Percentiles rank a stretch among this genome's conserved stretches.
Conservation (phyloP, 140 eudicot genomes). For the Flaveria floridana region DNA sequence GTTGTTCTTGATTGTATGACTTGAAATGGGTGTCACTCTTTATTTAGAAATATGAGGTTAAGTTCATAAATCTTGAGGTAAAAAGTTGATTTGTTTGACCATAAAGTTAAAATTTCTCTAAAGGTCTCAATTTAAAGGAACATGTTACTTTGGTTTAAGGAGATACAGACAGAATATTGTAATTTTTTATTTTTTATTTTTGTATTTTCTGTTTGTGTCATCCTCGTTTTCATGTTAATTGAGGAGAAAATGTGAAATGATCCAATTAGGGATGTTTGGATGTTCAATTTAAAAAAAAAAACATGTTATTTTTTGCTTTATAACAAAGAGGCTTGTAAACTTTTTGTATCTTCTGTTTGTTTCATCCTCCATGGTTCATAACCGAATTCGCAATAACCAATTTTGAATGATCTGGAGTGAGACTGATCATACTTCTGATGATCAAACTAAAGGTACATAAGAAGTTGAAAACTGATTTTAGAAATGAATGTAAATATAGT, state of each 20-base stretch:
- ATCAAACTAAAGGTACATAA: not conserved
- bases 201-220: no score
- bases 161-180: no score
- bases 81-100: constrained; percentile 15
- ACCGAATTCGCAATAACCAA: not conserved
- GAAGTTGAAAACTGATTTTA: not conserved
- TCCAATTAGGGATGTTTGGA: no score
- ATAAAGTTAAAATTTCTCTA: not conserved
- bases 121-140: not conserved
- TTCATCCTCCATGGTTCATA: not conserved
- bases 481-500: not conserved
- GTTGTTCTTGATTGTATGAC: not conserved
- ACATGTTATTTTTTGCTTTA: not conserved
- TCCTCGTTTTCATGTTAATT: no score
- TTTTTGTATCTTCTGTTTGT: not conserved
- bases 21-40: constrained; percentile 8
- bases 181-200: no score
- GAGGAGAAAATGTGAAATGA: no score
- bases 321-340: not conserved
- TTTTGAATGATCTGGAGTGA: not conserved
- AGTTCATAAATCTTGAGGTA: not conserved
- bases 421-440: not conserved
- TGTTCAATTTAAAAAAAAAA: not conserved
- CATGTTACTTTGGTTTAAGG: not conserved
- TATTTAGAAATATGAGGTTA: not conserved